Conservation (phyloP, 495 filamentous ascomycete species). For the Tuber umbilicatum region DNA sequence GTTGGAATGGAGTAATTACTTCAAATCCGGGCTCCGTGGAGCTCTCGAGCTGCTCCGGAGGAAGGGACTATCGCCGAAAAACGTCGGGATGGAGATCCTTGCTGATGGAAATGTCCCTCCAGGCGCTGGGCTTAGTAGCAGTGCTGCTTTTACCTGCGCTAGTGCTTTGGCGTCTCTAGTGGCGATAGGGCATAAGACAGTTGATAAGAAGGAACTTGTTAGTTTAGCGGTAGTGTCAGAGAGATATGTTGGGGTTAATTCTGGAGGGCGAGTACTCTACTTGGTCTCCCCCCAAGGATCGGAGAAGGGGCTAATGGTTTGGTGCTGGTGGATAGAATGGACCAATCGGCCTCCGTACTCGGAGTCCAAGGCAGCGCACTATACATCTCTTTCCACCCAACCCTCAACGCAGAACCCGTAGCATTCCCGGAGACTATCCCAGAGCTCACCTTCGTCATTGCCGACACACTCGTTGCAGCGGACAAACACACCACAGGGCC, state of each 20-base stretch:
- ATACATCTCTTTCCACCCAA: slow-evolving; percentile 82
- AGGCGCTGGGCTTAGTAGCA: slow-evolving; percentile 86
- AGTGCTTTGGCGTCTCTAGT: slow-evolving; percentile 81
- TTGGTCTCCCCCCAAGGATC: background rate
- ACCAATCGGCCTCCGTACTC: slow-evolving; percentile 96
- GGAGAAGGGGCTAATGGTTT: background rate
- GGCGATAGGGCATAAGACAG: slow-evolving; percentile 69
- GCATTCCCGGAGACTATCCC: slow-evolving; percentile 77
- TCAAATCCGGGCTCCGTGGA: slow-evolving; percentile 81
- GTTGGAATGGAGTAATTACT: slow-evolving; percentile 97
- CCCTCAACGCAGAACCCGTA: slow-evolving; percentile 67
- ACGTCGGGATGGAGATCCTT: slow-evolving; percentile 76
- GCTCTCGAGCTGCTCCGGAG: slow-evolving; percentile 71
- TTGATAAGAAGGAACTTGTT: slow-evolving; percentile 82
- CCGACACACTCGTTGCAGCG: slow-evolving; percentile 84
- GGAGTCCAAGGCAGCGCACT: slow-evolving; percentile 75
- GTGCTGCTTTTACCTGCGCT: slow-evolving; percentile 87
- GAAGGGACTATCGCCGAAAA: slow-evolving; percentile 55
- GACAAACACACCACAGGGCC: slow-evolving; percentile 93
- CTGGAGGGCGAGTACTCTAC: slow-evolving; percentile 63
- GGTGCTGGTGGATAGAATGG: slow-evolving; percentile 56
- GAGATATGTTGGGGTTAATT: slow-evolving; percentile 90
- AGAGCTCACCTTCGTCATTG: slow-evolving; percentile 83
- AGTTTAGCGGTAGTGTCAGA: slow-evolving; percentile 92
- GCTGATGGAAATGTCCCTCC: slow-evolving; percentile 87